Evolutionary conservation across 768 basidiomycete genomes (phyloP), one percentile per base, ranked within the genome.

Genomic region (Kwoniella dejecticola): DNA sequence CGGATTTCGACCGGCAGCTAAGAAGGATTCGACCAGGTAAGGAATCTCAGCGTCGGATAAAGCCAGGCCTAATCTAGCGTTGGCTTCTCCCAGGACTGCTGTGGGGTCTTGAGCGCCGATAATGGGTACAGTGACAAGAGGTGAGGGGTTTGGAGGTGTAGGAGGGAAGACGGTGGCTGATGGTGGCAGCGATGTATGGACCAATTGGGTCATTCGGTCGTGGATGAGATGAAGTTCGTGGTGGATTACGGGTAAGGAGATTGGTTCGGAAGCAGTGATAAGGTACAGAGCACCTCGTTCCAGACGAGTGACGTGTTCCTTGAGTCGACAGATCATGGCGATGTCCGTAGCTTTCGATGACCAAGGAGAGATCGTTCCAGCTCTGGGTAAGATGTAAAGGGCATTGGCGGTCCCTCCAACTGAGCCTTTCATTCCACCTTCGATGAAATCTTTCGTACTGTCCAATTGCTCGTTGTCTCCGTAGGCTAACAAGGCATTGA

Each of bases 261-360:
- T 76, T 6, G 80, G 68, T 3, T 57, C 33, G 11, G 69, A 50
- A 13, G 80, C 64, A 7, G 83, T 82, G 30, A 82, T 81, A 77
- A 96, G 82, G 54, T 84, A 82, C 69, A 87, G 91, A 4, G 83
- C 85, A 3, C 95, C 94, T 19, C 96, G 86, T 77, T 99, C 96
- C 57, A 99, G 80, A 38, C 96, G 85, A 64, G 88, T 85, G 53
- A 99, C 80, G 55, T 86, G 82, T 2, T 79, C 75, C 19, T 83
- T 85, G 1, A 99, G 86, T 54, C 88, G 88, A 81, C 96, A 99
- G 53, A 97, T 85, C 8, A 81, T 81, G 21, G 94, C 85, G 57
- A 99, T 98, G 76, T 99, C 94, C 0, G 95, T 97, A 1, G 96
- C 95, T 80, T 99, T 99, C 79, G 90, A 95, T 4, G 95, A 97